Evolutionary conservation across 345 rosid genomes (phyloP).

Genomic region (Noccaea caerulescens): DNA sequence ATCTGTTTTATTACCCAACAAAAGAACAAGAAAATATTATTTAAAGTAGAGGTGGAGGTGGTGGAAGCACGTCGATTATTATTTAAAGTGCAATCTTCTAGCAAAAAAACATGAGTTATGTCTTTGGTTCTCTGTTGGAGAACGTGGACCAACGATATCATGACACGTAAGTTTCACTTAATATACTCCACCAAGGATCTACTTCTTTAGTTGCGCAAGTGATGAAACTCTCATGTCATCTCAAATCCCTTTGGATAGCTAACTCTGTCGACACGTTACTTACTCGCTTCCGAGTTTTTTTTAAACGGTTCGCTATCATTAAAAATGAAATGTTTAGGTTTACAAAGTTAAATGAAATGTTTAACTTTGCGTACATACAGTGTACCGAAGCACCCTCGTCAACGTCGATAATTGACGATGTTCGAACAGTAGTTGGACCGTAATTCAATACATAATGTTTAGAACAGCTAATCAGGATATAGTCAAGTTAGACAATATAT

Average conservation of each 20-base stretch:
- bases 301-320: conserved; percentile 3
- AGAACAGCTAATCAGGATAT: too few relatives aligned
- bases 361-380: neutral
- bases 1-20: conserved; percentile 11
- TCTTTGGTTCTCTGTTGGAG: conserved; percentile 39
- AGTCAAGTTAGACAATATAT: too few relatives aligned
- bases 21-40: neutral
- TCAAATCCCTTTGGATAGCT: conserved; percentile 27
- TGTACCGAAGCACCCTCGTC: conserved; percentile 22
- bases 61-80: conserved; percentile 55
- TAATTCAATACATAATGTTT: neutral
- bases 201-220: conserved; percentile 29
- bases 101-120: conserved; percentile 21
- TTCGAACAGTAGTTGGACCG: conserved; percentile 12
- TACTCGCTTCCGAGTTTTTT: conserved; percentile 23
- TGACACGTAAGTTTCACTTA: conserved; percentile 37
- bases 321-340: too few relatives aligned
- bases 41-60: conserved; percentile 42
- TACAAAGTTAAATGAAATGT: too few relatives aligned
- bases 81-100: conserved; percentile 22
- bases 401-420: conserved; percentile 13
- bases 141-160: conserved; percentile 47
- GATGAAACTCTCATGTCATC: conserved; percentile 5
- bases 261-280: conserved; percentile 37
- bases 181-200: conserved; percentile 27